Evolutionary conservation across 164 flowering plant genomes (phyloP).

Genomic region (Vitis amurensis): DNA sequence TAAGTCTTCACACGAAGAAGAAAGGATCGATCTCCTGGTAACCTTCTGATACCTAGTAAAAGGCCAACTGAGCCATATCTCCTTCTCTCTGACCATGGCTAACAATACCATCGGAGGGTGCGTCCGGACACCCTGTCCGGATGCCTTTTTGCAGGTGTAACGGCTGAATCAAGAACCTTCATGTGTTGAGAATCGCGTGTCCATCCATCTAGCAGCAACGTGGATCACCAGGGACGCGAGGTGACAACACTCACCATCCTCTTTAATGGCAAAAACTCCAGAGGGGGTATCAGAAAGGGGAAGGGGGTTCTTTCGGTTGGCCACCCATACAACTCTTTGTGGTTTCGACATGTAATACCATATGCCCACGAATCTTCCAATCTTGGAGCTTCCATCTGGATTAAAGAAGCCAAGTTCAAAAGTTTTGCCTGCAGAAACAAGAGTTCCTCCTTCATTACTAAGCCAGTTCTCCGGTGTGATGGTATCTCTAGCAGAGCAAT

Average conservation of each 20-base stretch:
- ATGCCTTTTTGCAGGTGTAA: too few species aligned
- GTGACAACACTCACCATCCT: conserved; percentile 15
- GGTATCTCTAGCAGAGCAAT: conserved; percentile 21
- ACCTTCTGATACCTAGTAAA: too few species aligned
- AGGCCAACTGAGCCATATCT: too few species aligned
- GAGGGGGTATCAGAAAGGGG: neutral
- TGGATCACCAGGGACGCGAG: too few species aligned
- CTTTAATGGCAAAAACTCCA: conserved; percentile 14
- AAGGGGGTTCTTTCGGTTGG: conserved; percentile 25
- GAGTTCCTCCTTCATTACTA: conserved; percentile 19
- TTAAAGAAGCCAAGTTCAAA: conserved; percentile 35
- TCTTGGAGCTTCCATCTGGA: conserved; percentile 16
- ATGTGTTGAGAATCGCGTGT: too few species aligned
- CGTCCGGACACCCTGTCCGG: too few species aligned
- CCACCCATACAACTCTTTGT: conserved; percentile 27
- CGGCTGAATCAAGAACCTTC: too few species aligned
- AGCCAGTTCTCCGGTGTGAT: conserved; percentile 5
- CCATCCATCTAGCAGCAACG: too few species aligned
- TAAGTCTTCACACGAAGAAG: too few species aligned
- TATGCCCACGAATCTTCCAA: conserved; percentile 31
- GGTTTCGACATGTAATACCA: conserved; percentile 27
- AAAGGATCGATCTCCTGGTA: too few species aligned
- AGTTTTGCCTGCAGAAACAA: conserved; percentile 21
- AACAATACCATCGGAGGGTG: too few species aligned
- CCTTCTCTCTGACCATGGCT: too few species aligned